Evolutionary conservation across 2,329 filamentous ascomycete genomes (phyloP).

Genomic region (Alternaria gansuensis): DNA sequence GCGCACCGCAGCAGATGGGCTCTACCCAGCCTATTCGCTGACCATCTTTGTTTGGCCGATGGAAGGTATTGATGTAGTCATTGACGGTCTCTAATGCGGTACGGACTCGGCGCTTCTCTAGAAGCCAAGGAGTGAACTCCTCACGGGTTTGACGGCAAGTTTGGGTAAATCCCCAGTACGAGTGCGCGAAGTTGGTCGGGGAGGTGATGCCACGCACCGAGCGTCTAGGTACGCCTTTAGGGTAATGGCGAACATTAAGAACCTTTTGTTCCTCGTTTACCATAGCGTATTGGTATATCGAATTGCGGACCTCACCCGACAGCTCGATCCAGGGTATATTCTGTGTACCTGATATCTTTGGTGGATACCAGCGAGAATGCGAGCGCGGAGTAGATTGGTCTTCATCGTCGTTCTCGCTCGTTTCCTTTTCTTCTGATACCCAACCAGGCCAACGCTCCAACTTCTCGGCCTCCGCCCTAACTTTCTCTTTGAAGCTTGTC

Average conservation of each 20-base stretch:
- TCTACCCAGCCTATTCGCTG: slow-evolving; percentile 9
- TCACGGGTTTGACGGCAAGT: slow-evolving; percentile 5
- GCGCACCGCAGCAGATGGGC: slow-evolving; percentile 9
- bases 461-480: not conserved
- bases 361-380: slow-evolving; percentile 10
- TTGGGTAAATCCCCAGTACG: slow-evolving; percentile 19
- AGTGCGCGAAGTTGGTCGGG: slow-evolving; percentile 17
- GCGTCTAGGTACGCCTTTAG: slow-evolving; percentile 17
- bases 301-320: slow-evolving; percentile 17
- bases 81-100: slow-evolving; percentile 16
- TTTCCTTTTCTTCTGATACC: not conserved
- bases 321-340: slow-evolving; percentile 12
- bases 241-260: slow-evolving; percentile 16
- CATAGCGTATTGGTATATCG: slow-evolving; percentile 17
- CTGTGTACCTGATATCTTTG: slow-evolving; percentile 7
- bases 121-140: slow-evolving; percentile 18
- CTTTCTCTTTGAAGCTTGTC: not conserved
- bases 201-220: slow-evolving; percentile 8
- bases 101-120: slow-evolving; percentile 12
- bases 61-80: slow-evolving; percentile 17
- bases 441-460: slow-evolving; percentile 4
- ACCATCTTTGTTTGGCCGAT: slow-evolving; percentile 6
- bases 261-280: slow-evolving; percentile 12
- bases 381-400: not conserved
- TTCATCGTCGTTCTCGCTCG: slow-evolving; percentile 6